Conservation (phyloP, 345 rosid species). For the Combretum micranthum region DNA sequence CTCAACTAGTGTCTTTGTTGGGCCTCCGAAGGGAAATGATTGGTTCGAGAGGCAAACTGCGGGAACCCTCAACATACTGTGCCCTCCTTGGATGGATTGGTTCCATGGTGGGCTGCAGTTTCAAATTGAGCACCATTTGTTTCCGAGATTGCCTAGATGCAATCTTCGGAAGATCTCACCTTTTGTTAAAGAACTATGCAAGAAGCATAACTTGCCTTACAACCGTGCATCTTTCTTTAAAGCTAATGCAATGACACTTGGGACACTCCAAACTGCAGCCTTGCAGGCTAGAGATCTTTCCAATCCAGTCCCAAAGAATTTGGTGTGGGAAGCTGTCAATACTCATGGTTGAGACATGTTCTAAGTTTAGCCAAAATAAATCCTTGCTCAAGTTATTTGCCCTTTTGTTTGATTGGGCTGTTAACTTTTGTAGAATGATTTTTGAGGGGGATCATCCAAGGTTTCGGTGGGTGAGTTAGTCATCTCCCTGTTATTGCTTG, state of each 20-base stretch:
- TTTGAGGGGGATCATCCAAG: too few relatives aligned
- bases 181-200: slow-evolving; percentile 69
- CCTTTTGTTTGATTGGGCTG: too few relatives aligned
- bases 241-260: slow-evolving; percentile 66
- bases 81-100: slow-evolving; percentile 73
- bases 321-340: slow-evolving; percentile 90
- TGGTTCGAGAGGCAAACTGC: slow-evolving; percentile 93
- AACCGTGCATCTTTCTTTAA: slow-evolving; percentile 70
- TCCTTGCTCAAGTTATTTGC: too few relatives aligned
- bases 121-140: slow-evolving; percentile 72
- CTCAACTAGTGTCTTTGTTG: slow-evolving; percentile 60
- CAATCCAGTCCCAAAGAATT: slow-evolving; percentile 56
- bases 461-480: too few relatives aligned
- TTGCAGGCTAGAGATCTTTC: slow-evolving; percentile 66
- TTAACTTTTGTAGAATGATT: too few relatives aligned
- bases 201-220: slow-evolving; percentile 85
- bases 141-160: slow-evolving; percentile 77
- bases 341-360: slow-evolving; percentile 56
- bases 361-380: neutral
- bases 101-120: slow-evolving; percentile 78
- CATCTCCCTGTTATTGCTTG: too few relatives aligned
- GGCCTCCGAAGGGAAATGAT: slow-evolving; percentile 71
- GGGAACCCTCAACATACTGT: slow-evolving; percentile 64
- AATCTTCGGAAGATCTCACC: slow-evolving; percentile 72
- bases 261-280: slow-evolving; percentile 64